Evolutionary conservation across 2,329 filamentous ascomycete species (phyloP).

Genomic region (Purpureocillium takamizusanense): DNA sequence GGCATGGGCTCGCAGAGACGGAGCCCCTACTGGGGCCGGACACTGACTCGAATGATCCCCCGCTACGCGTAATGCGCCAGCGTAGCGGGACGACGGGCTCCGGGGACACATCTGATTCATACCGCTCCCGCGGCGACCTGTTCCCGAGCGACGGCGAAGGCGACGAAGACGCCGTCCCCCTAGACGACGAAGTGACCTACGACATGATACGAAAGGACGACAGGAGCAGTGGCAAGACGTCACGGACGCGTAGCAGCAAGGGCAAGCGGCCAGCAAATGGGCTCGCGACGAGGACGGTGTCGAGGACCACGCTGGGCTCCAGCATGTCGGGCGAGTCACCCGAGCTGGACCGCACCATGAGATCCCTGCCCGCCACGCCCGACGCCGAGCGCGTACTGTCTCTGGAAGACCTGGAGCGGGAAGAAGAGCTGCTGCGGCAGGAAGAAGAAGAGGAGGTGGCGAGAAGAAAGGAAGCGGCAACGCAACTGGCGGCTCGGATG

Average conservation of each 20-base stretch:
- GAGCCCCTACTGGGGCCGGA: conserved; percentile 55
- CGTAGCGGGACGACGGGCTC: conserved; percentile 75
- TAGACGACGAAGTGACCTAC: conserved; percentile 88
- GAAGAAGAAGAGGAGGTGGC: conserved; percentile 46
- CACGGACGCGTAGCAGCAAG: conserved; percentile 51
- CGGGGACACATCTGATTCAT: conserved; percentile 74
- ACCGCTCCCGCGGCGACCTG: conserved; percentile 79
- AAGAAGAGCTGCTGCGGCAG: conserved; percentile 40
- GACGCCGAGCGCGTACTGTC: conserved; percentile 32
- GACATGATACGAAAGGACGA: conserved; percentile 71
- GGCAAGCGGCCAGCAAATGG: conserved; percentile 39
- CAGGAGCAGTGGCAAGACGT: conserved; percentile 48
- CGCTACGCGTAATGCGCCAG: conserved; percentile 29
- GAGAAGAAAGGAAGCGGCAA: conserved; percentile 42
- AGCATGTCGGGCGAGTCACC: conserved; percentile 24
- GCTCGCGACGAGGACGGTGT: conserved; percentile 41
- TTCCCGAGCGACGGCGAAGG: conserved; percentile 81
- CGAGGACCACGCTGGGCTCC: conserved; percentile 49
- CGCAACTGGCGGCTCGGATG: conserved; percentile 38
- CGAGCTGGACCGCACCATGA: conserved; percentile 13
- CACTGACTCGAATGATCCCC: conserved; percentile 19
- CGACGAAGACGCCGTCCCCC: conserved; percentile 84
- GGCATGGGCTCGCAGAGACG: conserved; percentile 36
- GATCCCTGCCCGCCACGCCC: conserved; percentile 22
- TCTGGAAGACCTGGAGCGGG: conserved; percentile 40